Percentiles rank a stretch among this genome's conserved stretches.
phyloP scores from a whole-genome alignment of 2,329 filamentous ascomycete species.

The Neopestalotiopsis rosae region DNA sequence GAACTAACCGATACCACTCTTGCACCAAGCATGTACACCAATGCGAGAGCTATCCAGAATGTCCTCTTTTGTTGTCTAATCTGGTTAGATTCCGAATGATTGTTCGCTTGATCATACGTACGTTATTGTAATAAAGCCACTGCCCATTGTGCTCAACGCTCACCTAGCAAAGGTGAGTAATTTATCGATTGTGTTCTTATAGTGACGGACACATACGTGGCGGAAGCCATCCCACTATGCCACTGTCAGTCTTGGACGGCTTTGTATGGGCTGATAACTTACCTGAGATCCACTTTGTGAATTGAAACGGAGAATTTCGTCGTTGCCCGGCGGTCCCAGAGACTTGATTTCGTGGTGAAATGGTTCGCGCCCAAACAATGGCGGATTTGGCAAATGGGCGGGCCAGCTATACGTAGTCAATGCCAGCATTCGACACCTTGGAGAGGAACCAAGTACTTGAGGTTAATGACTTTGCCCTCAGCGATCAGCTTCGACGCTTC shows the following conservation, averaged over 20 bases:
- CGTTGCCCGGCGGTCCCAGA: not conserved
- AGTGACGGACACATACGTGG: not conserved
- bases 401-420: not conserved
- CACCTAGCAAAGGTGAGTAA: not conserved
- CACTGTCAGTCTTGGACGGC: not conserved
- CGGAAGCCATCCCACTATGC: not conserved
- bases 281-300: conserved; percentile 1
- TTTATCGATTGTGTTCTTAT: not conserved
- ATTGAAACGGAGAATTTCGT: not conserved
- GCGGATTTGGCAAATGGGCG: not conserved
- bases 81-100: not conserved
- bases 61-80: not conserved
- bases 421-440: not conserved
- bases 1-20: not conserved
- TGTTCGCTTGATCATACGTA: not conserved
- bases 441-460: not conserved
- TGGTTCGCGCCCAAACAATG: not conserved
- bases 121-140: not conserved
- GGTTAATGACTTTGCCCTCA: not conserved
- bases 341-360: not conserved
- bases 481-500: not conserved
- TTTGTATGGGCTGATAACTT: not conserved
- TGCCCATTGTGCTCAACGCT: not conserved
- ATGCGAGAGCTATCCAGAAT: not conserved
- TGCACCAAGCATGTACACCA: not conserved